Evolutionary conservation across 176 grass and related monocot genomes (phyloP).

Genomic region (Bolboschoenus planiculmis): DNA sequence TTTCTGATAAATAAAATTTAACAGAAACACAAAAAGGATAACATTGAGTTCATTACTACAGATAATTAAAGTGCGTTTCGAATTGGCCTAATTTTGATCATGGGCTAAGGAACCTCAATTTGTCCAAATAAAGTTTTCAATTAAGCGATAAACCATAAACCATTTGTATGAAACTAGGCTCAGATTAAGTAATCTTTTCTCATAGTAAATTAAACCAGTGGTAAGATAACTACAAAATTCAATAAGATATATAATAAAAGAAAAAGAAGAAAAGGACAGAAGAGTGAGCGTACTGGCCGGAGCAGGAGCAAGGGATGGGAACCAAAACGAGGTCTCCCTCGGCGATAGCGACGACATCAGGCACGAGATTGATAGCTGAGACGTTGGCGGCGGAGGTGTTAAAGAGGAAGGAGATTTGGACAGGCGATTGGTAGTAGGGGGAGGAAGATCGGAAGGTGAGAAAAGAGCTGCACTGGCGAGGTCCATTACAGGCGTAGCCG

Average conservation of each 20-base stretch:
- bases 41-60: neutral
- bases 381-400: neutral
- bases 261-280: neutral
- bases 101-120: neutral
- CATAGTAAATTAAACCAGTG: neutral
- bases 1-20: neutral
- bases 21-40: neutral
- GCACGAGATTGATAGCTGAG: conserved; percentile 23
- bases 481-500: conserved; percentile 68
- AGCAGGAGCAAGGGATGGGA: conserved; percentile 53
- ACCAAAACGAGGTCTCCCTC: conserved; percentile 36
- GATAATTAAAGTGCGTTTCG: neutral
- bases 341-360: conserved; percentile 16
- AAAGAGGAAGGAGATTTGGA: conserved; percentile 49
- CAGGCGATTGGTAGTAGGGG: conserved; percentile 27
- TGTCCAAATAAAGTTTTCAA: no score
- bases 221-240: neutral
- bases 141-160: neutral
- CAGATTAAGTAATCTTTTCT: neutral
- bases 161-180: neutral
- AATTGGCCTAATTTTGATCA: neutral
- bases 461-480: conserved; percentile 34
- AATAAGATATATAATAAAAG: neutral
- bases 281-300: neutral
- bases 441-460: conserved; percentile 40